Base-by-base conservation (phyloP, 208 protist genomes). In the Trypanosoma caninum region DNA sequence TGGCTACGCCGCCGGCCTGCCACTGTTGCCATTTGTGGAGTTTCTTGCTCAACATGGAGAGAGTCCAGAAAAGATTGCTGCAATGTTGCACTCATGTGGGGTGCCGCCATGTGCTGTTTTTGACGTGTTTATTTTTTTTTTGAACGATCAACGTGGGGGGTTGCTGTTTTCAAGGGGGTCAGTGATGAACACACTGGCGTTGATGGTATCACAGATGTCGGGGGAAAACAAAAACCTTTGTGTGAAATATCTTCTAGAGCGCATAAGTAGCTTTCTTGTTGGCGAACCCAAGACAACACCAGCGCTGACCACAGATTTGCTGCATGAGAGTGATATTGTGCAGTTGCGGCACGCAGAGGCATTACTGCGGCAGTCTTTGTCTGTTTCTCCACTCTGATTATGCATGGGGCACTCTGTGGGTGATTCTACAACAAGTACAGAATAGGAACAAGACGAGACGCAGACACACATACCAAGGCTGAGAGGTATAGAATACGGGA, bases 1-100 rank as follows among this genome's bases (percentile, higher is more conserved):
- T 27, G 74, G 47, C 16, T 94, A 91, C 51, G 75, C 82, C 50
- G 67, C 73, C 7, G 63, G 76, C 22, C 51, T 94, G 9, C 84
- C 88, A 1, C 52, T 94, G 33, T 60, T 74, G 18, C 84, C 82
- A 8, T 82, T 94, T 48, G 47, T 91, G 1, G 72, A 78, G 45
- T 89, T 90, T 56, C 64, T 90, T 27, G 72, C 72, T 23, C 81
- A 78, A 25, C 63, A 87, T 33, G 59, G 69, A 20, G 58, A 71
- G 35, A 28, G 41, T 0, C 59, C 76, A 4, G 53, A 34, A 33
- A 22, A 65, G 23, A 65, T 78, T 6, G 69, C 75, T 3, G 63
- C 38, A 13, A 38, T 79, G 34, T 61, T 94, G 11, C 65, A 72
- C 10, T 56, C 52, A 13, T 73, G 62, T 40, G 78, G 76, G 0